Base-by-base conservation (phyloP, 768 basidiomycete species). In the Flagelloscypha sp. region DNA sequence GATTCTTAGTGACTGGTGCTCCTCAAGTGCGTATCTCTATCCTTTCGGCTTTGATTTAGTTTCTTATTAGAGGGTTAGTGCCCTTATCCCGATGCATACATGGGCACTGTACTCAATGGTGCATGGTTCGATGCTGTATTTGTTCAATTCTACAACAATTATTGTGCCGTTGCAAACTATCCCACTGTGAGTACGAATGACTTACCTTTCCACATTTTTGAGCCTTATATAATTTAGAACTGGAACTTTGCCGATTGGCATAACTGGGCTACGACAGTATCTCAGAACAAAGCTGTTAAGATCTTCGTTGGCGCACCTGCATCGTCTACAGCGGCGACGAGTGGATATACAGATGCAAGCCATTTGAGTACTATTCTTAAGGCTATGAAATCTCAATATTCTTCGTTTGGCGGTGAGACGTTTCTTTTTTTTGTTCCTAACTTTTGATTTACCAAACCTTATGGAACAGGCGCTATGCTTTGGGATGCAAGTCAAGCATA, bases 71-170 rank as follows among this genome's bases (percentile, higher is more conserved):
- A 39, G 55, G 52, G n/a, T 8, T 54, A 69, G 52, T 84, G 82
- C 46, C 75, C 78, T 4, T 85, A 70, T 59, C 80, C 82, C 3
- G 82, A 84, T 48, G 68, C 66, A 6, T 65, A 70, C 30, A 56
- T 84, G 6, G 70, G 76, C 7, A 61, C 62, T 7, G 75, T 79
- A 15, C 58, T 84, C 36, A 72, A 81, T 47, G 47, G 63, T 1
- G 80, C 72, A 8, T 65, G 52, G 4, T 85, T 84, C 43, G 83
- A 85, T 56, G 79, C 79, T 2, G 58, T 85, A 40, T 84, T 81
- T 48, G 79, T 84, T 23, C 82, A 82, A 50, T 53, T 41, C 59
- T 60, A 63, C 48, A 79, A 79, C 53, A 81, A 79, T 52, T 74
- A 59, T 48, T 81, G 78, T 44, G 68, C 67, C 19, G 52, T 79